phyloP scores from a whole-genome alignment of 1,284 basidiomycete species.

The Exobasidium cylindrosporum region DNA sequence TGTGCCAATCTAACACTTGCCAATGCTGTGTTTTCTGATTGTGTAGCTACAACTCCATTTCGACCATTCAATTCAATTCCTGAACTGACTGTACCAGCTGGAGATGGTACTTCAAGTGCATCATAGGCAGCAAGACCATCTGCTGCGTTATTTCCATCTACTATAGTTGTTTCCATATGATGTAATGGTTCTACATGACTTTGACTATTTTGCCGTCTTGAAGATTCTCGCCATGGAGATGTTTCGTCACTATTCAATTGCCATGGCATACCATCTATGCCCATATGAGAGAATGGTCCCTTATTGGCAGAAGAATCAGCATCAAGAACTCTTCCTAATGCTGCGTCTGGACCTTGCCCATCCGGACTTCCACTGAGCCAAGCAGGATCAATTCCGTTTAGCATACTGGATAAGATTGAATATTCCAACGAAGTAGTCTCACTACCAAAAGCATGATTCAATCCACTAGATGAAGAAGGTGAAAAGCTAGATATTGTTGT shows the following conservation, averaged over 20 bases:
- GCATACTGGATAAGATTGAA: constrained; percentile 83
- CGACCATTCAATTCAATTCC: neutral
- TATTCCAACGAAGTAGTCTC: constrained; percentile 87
- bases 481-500: neutral
- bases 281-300: constrained; percentile 11
- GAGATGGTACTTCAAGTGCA: constrained; percentile 40
- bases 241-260: neutral
- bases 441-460: constrained; percentile 64
- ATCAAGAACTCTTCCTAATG: neutral
- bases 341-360: neutral
- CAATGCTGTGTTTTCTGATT: neutral
- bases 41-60: neutral
- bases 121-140: constrained; percentile 14
- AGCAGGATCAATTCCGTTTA: constrained; percentile 57
- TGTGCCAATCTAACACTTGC: constrained; percentile 16
- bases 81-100: constrained; percentile 21
- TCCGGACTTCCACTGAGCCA: constrained; percentile 12
- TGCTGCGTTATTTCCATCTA: neutral
- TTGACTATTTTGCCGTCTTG: neutral
- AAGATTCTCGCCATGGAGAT: neutral
- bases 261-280: constrained; percentile 12
- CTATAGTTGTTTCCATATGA: constrained; percentile 1
- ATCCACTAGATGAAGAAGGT: constrained; percentile 3
- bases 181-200: constrained; percentile 5
- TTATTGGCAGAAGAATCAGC: neutral